Evolutionary conservation across 495 filamentous ascomycete species (phyloP).

Genomic region (Penicillium robsamsonii): DNA sequence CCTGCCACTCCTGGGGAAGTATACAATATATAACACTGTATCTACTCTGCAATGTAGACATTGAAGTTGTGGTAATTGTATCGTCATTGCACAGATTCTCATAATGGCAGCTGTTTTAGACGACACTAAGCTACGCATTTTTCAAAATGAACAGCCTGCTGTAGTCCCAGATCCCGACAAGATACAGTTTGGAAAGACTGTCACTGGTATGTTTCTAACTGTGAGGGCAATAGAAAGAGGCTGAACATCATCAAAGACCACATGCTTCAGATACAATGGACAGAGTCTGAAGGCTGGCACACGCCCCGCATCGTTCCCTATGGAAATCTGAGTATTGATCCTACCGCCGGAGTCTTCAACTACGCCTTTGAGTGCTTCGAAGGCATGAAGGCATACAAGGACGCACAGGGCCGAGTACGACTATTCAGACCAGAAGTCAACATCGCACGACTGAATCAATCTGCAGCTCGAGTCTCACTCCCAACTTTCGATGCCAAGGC

Average conservation of each 20-base stretch:
- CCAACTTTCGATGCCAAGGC: slow-evolving; percentile 64
- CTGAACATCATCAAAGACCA: slow-evolving; percentile 49
- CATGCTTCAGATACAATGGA: slow-evolving; percentile 73
- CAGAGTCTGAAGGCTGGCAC: slow-evolving; percentile 57
- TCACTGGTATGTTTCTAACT: not conserved
- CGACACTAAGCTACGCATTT: not conserved
- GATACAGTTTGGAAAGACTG: slow-evolving; percentile 1
- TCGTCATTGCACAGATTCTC: not conserved
- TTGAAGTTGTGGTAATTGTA: not conserved
- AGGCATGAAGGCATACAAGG: slow-evolving; percentile 78
- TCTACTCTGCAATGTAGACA: too few species aligned
- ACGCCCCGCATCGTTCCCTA: slow-evolving; percentile 68
- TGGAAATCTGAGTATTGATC: slow-evolving; percentile 69
- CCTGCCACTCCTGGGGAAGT: not conserved
- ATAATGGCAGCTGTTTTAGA: not conserved
- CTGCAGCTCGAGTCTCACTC: slow-evolving; percentile 66
- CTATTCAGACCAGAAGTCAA: slow-evolving; percentile 75
- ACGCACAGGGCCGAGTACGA: slow-evolving; percentile 65
- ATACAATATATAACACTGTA: not conserved
- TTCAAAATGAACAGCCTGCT: slow-evolving; percentile 1
- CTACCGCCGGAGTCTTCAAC: slow-evolving; percentile 71
- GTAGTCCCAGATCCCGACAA: not conserved
- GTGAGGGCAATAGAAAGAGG: not conserved
- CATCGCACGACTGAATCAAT: slow-evolving; percentile 62
- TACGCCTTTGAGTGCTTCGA: slow-evolving; percentile 89